These are phyloP conservation scores for Paracorniculantispora psalliotae DNA, from an alignment of 2,329 filamentous ascomycete genomes.

Conservation along the genomic window DNA sequence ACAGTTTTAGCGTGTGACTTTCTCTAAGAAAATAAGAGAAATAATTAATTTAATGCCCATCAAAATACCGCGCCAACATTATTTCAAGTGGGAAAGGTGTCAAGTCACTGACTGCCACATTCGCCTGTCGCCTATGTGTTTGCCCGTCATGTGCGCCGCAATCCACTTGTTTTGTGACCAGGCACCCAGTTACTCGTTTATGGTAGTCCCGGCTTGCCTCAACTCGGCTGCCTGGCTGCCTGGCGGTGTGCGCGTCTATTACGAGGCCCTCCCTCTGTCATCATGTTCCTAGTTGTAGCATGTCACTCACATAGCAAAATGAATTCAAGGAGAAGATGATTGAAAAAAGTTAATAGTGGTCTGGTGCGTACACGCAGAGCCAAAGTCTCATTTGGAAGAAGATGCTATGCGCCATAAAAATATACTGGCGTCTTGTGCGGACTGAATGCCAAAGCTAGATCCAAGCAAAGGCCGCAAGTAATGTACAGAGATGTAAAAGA, in stretches of 20 bases:
- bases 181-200: neutral
- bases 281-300: too few relatives aligned
- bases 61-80: too few relatives aligned
- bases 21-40: too few relatives aligned
- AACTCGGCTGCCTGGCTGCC: neutral
- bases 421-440: neutral
- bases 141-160: neutral
- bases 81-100: too few relatives aligned
- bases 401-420: slow-evolving; percentile 4
- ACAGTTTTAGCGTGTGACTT: too few relatives aligned
- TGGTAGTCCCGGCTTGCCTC: neutral
- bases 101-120: neutral
- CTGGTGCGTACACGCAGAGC: slow-evolving; percentile 24
- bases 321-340: neutral
- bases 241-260: neutral
- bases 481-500: slow-evolving; percentile 9
- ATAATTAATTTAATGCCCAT: too few relatives aligned
- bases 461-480: neutral
- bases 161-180: neutral
- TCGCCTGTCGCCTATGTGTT: neutral
- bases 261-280: too few relatives aligned
- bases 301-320: too few relatives aligned
- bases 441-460: neutral
- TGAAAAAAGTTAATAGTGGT: slow-evolving; percentile 10
- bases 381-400: slow-evolving; percentile 17